These are phyloP conservation scores for Plasmopara viticola DNA, from an alignment of 352 stramenopile species.

Conservation along the genomic window DNA sequence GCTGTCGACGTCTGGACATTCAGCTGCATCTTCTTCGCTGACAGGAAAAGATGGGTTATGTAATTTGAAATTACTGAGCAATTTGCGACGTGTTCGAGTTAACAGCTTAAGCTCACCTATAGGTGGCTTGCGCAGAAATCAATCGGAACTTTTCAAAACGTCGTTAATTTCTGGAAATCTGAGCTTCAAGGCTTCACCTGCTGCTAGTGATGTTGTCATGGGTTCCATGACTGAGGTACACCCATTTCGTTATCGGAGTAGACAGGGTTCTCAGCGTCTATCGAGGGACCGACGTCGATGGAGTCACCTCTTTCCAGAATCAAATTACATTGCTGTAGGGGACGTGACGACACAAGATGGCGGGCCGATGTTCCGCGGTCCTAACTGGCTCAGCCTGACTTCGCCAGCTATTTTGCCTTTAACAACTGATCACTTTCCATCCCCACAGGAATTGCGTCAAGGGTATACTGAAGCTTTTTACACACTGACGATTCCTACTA, in stretches of 20 bases:
- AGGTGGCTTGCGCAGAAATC: conserved; percentile 20
- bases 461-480: conserved; percentile 81
- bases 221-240: conserved; percentile 26
- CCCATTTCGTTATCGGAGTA: conserved; percentile 45
- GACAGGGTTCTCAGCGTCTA: conserved; percentile 27
- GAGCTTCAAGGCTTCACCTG: conserved; percentile 19
- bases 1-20: neutral
- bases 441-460: conserved; percentile 51
- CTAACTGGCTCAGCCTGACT: conserved; percentile 96
- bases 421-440: conserved; percentile 86
- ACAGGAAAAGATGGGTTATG: conserved; percentile 8
- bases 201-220: conserved; percentile 3
- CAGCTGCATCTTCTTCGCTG: conserved; percentile 10
- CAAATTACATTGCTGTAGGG: conserved; percentile 8
- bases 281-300: conserved; percentile 90
- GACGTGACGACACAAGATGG: neutral
- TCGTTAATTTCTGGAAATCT: conserved; percentile 13
- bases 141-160: conserved; percentile 30
- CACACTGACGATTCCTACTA: conserved; percentile 58
- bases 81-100: neutral
- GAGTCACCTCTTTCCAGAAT: conserved; percentile 93
- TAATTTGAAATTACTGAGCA: too few species aligned
- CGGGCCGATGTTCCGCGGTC: conserved; percentile 60
- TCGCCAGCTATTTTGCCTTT: conserved; percentile 91
- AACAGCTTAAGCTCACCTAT: conserved; percentile 20